phyloP scores from a whole-genome alignment of 1,284 basidiomycete species.

The Ganoderma lucidum region DNA sequence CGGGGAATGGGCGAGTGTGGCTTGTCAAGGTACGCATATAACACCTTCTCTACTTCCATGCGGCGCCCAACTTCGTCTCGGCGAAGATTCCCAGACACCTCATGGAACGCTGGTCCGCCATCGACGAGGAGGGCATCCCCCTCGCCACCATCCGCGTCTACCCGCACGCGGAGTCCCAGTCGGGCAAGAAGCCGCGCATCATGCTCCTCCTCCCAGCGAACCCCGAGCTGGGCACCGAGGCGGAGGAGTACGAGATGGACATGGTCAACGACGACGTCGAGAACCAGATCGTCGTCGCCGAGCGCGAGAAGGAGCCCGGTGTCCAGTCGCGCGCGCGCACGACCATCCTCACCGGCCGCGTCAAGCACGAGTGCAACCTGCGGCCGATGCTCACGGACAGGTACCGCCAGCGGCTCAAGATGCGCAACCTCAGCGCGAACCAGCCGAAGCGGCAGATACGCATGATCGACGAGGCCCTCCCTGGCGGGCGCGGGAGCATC shows the following conservation, averaged over 20 bases:
- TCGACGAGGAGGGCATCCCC: conserved; percentile 69
- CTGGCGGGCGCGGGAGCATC: conserved; percentile 70
- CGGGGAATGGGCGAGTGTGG: conserved; percentile 78
- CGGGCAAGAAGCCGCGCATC: conserved; percentile 64
- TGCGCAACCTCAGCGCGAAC: conserved; percentile 67
- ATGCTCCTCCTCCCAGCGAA: conserved; percentile 72
- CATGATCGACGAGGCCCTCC: conserved; percentile 63
- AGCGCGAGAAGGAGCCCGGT: conserved; percentile 71
- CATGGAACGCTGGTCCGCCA: conserved; percentile 73
- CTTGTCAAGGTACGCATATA: conserved; percentile 68
- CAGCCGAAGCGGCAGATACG: conserved; percentile 63
- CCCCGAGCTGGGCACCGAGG: conserved; percentile 52
- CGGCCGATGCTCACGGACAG: conserved; percentile 68
- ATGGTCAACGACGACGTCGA: conserved; percentile 80
- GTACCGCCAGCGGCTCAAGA: conserved; percentile 72
- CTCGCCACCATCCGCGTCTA: conserved; percentile 82
- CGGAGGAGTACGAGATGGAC: conserved; percentile 78
- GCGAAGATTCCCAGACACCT: conserved; percentile 72
- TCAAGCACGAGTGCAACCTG: conserved; percentile 79
- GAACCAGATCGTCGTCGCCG: conserved; percentile 81
- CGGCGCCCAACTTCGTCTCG: neutral
- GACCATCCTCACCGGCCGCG: conserved; percentile 76
- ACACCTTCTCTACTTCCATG: neutral
- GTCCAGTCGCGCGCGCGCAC: conserved; percentile 65
- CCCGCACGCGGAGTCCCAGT: conserved; percentile 50